Evolutionary conservation across 2,329 filamentous ascomycete species (phyloP).

Genomic region (Rhinocladiella similis): DNA sequence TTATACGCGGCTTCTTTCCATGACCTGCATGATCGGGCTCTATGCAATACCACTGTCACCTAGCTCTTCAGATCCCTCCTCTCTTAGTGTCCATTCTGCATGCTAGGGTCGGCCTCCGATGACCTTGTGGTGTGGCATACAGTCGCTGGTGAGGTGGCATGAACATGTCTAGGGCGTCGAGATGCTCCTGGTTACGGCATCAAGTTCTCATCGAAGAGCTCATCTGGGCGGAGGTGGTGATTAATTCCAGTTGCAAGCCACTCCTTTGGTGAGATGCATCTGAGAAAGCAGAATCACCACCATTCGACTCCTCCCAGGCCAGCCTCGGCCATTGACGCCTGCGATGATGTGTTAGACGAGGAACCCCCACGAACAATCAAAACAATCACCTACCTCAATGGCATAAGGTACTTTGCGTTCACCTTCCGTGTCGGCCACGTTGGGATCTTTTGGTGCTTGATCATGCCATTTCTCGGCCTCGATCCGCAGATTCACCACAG

Average conservation of each 20-base stretch:
- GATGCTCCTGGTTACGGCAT: too few species aligned
- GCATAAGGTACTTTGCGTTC: slow-evolving; percentile 39
- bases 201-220: too few species aligned
- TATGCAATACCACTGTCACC: not conserved
- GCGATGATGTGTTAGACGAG: slow-evolving; percentile 17
- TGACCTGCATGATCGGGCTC: too few species aligned
- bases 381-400: slow-evolving; percentile 39
- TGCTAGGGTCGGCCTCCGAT: too few species aligned
- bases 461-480: slow-evolving; percentile 90
- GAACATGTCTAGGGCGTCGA: too few species aligned
- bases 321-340: slow-evolving; percentile 50
- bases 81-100: too few species aligned
- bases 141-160: too few species aligned
- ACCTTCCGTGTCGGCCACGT: slow-evolving; percentile 13
- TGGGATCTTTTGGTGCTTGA: slow-evolving; percentile 45
- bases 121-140: too few species aligned
- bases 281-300: slow-evolving; percentile 37
- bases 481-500: slow-evolving; percentile 82
- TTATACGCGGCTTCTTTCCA: not conserved
- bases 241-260: too few species aligned
- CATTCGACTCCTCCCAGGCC: slow-evolving; percentile 47
- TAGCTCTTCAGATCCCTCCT: not conserved
- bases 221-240: too few species aligned
- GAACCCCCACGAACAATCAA: not conserved
- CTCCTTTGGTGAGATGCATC: too few species aligned